phyloP scores from a whole-genome alignment of 140 eudicot species.

The Stevia rebaudiana region DNA sequence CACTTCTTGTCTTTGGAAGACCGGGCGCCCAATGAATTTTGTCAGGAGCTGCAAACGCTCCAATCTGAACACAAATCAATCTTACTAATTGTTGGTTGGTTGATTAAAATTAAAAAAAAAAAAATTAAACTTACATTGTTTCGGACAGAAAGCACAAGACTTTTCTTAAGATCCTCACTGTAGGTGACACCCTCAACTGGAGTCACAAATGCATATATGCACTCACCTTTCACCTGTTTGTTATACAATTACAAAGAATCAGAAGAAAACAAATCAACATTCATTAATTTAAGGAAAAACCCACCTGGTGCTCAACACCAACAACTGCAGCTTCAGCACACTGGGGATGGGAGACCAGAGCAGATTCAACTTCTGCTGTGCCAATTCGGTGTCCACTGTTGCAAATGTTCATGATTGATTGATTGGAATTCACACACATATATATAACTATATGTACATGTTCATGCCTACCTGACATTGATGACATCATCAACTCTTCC shows the following conservation, averaged over 20 bases:
- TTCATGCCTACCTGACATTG: constrained; percentile 91
- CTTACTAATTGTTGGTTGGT: background rate
- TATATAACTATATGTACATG: background rate
- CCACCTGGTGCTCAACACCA: constrained; percentile 95
- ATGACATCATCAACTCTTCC: constrained; percentile 99
- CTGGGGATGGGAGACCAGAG: constrained; percentile 87
- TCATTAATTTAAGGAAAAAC: no score
- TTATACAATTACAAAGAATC: background rate
- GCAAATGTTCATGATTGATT: no score
- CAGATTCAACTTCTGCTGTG: constrained; percentile 98
- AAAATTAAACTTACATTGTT: constrained; percentile 59
- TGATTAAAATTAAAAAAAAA: no score
- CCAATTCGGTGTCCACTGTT: constrained; percentile 97
- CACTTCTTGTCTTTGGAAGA: constrained; percentile 96
- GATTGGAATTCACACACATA: no score
- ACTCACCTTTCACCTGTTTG: constrained; percentile 89
- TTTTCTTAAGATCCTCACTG: constrained; percentile 86
- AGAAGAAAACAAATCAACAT: constrained; percentile 10
- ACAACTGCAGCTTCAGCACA: constrained; percentile 99
- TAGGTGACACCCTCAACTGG: constrained; percentile 77
- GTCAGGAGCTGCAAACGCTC: constrained; percentile 98
- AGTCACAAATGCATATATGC: constrained; percentile 93
- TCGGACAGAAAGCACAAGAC: constrained; percentile 66
- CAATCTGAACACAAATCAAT: constrained; percentile 44
- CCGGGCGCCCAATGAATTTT: constrained; percentile 97